Evolutionary conservation across 2,329 filamentous ascomycete genomes (phyloP).

Genomic region (Septoria petroselini): DNA sequence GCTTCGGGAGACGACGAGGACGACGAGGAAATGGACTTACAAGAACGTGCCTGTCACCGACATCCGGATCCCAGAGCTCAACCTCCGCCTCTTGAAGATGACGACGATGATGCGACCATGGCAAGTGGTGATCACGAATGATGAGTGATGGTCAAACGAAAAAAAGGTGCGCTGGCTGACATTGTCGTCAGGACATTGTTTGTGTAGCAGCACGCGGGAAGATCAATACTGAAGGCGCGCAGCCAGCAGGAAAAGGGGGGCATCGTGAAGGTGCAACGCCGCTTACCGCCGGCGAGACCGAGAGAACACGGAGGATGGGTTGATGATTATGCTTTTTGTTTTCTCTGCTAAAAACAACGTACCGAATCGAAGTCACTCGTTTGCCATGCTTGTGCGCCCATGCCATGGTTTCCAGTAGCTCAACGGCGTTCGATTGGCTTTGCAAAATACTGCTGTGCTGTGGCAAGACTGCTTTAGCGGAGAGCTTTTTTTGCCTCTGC

Average conservation of each 20-base stretch:
- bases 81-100: background rate
- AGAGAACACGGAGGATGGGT: background rate
- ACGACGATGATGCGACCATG: background rate
- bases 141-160: constrained; percentile 14
- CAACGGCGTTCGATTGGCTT: background rate
- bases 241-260: background rate
- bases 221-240: background rate
- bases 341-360: constrained; percentile 9
- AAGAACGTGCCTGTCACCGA: constrained; percentile 1
- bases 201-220: background rate
- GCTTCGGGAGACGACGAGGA: constrained; percentile 43
- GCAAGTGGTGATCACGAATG: constrained; percentile 10
- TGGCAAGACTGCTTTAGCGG: background rate
- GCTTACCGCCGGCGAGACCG: constrained; percentile 11
- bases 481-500: background rate
- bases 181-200: background rate
- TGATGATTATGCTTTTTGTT: background rate
- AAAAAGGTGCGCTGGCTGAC: background rate
- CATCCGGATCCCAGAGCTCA: background rate
- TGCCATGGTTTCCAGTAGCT: background rate
- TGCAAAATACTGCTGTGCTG: background rate
- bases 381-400: background rate
- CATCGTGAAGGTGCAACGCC: background rate
- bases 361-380: constrained; percentile 7
- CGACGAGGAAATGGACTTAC: constrained; percentile 34